These are phyloP conservation scores for Beta vulgaris DNA, from an alignment of 148 eudicot species.

Conservation along the genomic window DNA sequence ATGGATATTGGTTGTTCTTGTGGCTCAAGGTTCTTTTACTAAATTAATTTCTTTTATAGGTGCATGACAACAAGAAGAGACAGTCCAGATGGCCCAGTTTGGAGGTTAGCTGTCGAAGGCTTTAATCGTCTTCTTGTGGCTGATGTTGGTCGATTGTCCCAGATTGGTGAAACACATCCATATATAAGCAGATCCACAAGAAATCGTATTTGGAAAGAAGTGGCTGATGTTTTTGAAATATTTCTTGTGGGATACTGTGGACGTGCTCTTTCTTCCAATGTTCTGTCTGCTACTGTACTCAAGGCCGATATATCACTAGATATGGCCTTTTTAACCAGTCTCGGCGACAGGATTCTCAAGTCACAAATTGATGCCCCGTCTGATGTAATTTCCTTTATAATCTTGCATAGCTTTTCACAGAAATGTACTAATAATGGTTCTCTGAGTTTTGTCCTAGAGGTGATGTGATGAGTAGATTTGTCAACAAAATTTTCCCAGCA, in stretches of 20 bases:
- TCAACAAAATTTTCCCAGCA: neutral
- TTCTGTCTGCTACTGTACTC: constrained; percentile 46
- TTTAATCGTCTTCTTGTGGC: constrained; percentile 66
- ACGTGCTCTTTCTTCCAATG: constrained; percentile 76
- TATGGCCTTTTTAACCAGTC: constrained; percentile 65
- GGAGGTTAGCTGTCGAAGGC: constrained; percentile 91
- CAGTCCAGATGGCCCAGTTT: constrained; percentile 76
- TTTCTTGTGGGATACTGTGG: constrained; percentile 97
- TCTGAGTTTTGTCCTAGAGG: neutral
- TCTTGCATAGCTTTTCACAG: neutral
- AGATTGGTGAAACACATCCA: constrained; percentile 30
- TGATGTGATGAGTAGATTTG: constrained; percentile 4
- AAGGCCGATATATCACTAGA: constrained; percentile 78
- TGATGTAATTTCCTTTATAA: constrained; percentile 55
- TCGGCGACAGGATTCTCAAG: constrained; percentile 82
- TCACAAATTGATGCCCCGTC: constrained; percentile 65
- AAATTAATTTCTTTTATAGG: constrained; percentile 33
- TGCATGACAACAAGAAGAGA: constrained; percentile 99
- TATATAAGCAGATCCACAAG: constrained; percentile 49
- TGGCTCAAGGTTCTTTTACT: neutral
- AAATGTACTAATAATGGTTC: neutral
- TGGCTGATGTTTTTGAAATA: constrained; percentile 90
- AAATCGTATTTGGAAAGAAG: constrained; percentile 95
- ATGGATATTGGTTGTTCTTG: neutral
- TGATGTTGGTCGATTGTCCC: constrained; percentile 50